These are phyloP conservation scores for Euphorbia peplus DNA, from an alignment of 345 rosid species.

Conservation along the genomic window DNA sequence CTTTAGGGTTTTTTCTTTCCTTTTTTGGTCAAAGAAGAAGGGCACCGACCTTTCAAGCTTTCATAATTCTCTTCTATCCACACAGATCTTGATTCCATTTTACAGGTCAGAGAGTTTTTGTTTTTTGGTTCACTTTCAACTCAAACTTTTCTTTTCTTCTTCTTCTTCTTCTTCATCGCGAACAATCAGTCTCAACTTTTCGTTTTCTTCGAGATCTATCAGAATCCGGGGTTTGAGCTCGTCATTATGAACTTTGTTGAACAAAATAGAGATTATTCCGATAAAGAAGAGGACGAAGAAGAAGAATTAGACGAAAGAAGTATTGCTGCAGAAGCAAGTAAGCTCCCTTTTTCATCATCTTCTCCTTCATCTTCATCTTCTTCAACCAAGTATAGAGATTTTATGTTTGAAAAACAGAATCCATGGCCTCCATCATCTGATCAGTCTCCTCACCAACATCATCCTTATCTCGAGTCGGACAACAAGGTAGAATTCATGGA, in stretches of 20 bases:
- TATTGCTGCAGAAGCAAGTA: background rate
- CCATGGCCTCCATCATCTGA: constrained; percentile 30
- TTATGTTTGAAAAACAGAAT: constrained; percentile 14
- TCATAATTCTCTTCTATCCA: constrained; percentile 19
- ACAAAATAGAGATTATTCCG: constrained; percentile 31
- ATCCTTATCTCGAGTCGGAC: constrained; percentile 26
- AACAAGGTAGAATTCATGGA: constrained; percentile 37
- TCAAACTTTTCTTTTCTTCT: too few species aligned
- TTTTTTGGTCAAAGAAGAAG: constrained; percentile 38
- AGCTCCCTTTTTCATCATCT: constrained; percentile 25
- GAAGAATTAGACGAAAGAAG: constrained; percentile 19
- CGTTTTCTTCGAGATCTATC: constrained; percentile 32
- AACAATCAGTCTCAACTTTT: too few species aligned
- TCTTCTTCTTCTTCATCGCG: constrained; percentile 6
- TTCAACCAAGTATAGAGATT: constrained; percentile 24
- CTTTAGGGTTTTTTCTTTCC: constrained; percentile 38
- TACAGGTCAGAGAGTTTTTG: constrained; percentile 33
- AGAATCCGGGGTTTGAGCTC: constrained; percentile 15
- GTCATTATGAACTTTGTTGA: constrained; percentile 38
- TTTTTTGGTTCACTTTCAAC: constrained; percentile 3
- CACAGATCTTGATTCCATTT: constrained; percentile 32
- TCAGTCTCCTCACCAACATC: constrained; percentile 25
- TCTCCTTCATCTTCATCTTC: constrained; percentile 22
- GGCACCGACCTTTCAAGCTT: constrained; percentile 37
- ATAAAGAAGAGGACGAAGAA: constrained; percentile 13